Conservation (phyloP, 495 filamentous ascomycete species). For the Penicillium chermesinum region DNA sequence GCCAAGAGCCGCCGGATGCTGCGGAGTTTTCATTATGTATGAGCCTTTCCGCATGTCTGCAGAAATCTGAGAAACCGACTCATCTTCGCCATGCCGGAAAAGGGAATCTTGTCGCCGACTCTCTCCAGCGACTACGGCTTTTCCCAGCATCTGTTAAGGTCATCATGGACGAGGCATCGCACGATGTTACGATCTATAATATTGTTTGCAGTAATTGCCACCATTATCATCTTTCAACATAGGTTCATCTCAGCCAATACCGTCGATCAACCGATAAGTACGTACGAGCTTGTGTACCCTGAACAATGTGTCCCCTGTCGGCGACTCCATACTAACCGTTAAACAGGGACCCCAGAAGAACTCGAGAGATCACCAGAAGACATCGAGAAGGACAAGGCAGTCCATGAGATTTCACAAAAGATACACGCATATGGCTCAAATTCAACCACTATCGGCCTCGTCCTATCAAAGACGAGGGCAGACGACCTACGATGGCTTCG, state of each 20-base stretch:
- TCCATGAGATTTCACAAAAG: neutral
- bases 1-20: neutral
- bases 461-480: constrained; percentile 7
- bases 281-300: neutral
- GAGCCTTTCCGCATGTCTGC: neutral
- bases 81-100: neutral
- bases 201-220: neutral
- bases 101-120: neutral
- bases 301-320: no score
- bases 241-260: neutral
- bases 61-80: neutral
- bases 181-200: neutral
- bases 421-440: constrained; percentile 5
- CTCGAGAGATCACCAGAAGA: neutral
- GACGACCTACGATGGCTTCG: constrained; percentile 14
- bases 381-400: neutral
- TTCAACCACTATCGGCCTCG: constrained; percentile 7
- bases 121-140: neutral
- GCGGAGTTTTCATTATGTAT: neutral
- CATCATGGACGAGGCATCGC: neutral
- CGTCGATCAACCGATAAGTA: neutral
- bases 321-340: no score
- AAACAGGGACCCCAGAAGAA: neutral
- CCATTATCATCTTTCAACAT: neutral
- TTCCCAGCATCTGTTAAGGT: neutral